Evolutionary conservation across 441 rosid species (phyloP), one percentile per base, ranked within the genome.

Genomic region (Monsonia emarginata): DNA sequence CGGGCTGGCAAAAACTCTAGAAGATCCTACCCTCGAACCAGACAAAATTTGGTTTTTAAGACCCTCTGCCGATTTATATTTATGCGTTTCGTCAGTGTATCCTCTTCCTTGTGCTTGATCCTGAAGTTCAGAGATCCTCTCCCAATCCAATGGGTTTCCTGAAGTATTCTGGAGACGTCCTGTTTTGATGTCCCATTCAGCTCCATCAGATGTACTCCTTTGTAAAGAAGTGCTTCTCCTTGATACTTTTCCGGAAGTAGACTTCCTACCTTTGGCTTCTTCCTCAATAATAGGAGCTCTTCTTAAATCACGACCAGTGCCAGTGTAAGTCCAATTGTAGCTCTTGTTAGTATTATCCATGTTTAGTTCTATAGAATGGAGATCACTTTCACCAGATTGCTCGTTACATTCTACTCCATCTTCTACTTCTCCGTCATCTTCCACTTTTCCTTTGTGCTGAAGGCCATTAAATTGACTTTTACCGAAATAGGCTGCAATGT

Each of bases 171-270:
- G 80, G 26, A 74, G 80, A 77, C 79, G 78, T 71, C 81, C 90
- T 38, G 78, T 85, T 61, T 84, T 88, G 42, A 72, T 67, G 24
- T 78, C 80, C 90, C 87, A 84, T 26, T 88, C 95, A 60, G 86
- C 88, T 81, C 88, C 93, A 74, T 94, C 98, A 0, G 97, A 91
- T 68, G 82, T 71, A 71, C 94, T 91, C 77, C 94, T 81, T 32
- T 85, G 97, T 65, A 89, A 74, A 63, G 88, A 83, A 67, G 85
- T 75, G 48, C 79, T 84, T 68, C 81, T 89, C 76, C 89, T 84
- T 28, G 85, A 69, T 57, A 61, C 65, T 73, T 65, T 81, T 56
- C 79, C 76, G 8, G 91, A 85, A 68, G 84, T 80, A 50, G 95
- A 79, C 72, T 84, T 88, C 76, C 95, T 86, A 4, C 81, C 87